These are phyloP conservation scores for Pulveroboletus sp. DNA, from an alignment of 768 basidiomycete genomes.

Conservation along the genomic window DNA sequence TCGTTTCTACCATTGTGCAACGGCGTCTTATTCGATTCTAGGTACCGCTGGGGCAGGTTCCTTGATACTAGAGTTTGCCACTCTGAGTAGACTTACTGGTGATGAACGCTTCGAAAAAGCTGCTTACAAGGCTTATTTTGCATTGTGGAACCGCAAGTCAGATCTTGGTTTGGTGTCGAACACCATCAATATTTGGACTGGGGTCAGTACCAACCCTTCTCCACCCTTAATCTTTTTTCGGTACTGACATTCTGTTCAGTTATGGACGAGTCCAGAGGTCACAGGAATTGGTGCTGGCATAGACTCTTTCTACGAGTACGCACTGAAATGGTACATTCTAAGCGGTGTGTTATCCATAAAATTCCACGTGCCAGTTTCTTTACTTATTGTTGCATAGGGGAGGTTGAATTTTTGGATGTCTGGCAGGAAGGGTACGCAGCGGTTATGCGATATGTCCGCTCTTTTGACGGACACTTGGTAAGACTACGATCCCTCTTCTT, in stretches of 20 bases:
- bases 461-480: constrained; percentile 88
- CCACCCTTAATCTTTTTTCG: neutral
- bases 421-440: constrained; percentile 83
- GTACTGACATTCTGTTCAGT: constrained; percentile 29
- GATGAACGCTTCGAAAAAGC: constrained; percentile 88
- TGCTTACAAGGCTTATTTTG: constrained; percentile 88
- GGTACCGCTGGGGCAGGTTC: constrained; percentile 93
- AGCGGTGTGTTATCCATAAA: constrained; percentile 49
- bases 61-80: constrained; percentile 91
- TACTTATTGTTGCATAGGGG: constrained; percentile 43
- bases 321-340: constrained; percentile 87
- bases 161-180: constrained; percentile 86
- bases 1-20: constrained; percentile 10
- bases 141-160: constrained; percentile 89
- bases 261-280: constrained; percentile 75
- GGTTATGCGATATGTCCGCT: constrained; percentile 81
- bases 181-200: constrained; percentile 78
- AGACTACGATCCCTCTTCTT: neutral
- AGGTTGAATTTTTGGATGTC: constrained; percentile 76
- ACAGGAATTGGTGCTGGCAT: constrained; percentile 91
- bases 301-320: constrained; percentile 95
- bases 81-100: constrained; percentile 85
- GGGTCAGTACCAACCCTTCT: constrained; percentile 46
- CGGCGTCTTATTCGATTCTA: constrained; percentile 29
- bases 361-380: neutral